These are phyloP conservation scores for Fusarium mundagurra DNA, from an alignment of 2,329 filamentous ascomycete species.

Conservation along the genomic window DNA sequence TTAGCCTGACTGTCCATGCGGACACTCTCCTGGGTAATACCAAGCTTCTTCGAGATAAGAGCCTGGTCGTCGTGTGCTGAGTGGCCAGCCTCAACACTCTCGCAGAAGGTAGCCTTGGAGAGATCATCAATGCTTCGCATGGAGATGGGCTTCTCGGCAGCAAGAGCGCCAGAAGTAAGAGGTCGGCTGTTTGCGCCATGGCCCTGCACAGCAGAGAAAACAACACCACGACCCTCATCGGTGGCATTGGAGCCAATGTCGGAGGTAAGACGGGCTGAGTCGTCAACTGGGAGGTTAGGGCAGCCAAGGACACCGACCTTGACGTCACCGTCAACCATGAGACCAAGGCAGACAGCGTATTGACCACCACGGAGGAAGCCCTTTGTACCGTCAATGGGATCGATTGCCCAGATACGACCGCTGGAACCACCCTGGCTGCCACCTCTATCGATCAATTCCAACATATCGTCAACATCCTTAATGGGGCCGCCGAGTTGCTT, in stretches of 20 bases:
- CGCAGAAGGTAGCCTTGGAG: slow-evolving; percentile 88
- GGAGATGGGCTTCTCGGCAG: slow-evolving; percentile 70
- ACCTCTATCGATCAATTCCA: slow-evolving; percentile 73
- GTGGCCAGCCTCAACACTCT: slow-evolving; percentile 94
- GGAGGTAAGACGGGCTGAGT: slow-evolving; percentile 67
- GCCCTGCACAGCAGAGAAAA: slow-evolving; percentile 86
- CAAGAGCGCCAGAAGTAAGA: slow-evolving; percentile 64
- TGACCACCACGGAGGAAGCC: slow-evolving; percentile 96
- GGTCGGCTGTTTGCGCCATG: slow-evolving; percentile 84
- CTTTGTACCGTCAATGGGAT: slow-evolving; percentile 98
- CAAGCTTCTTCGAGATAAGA: slow-evolving; percentile 79
- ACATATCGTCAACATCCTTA: slow-evolving; percentile 71
- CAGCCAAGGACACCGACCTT: slow-evolving; percentile 95
- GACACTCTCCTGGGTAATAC: slow-evolving; percentile 89
- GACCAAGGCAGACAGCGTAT: slow-evolving; percentile 92
- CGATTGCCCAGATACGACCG: slow-evolving; percentile 93
- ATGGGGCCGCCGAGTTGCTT: slow-evolving; percentile 76
- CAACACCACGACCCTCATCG: slow-evolving; percentile 81
- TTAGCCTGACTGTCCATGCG: slow-evolving; percentile 99
- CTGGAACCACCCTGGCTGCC: slow-evolving; percentile 75
- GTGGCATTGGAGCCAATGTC: slow-evolving; percentile 79
- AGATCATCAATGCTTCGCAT: slow-evolving; percentile 84
- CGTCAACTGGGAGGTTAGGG: slow-evolving; percentile 92
- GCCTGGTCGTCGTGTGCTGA: slow-evolving; percentile 90
- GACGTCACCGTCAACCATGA: slow-evolving; percentile 93